These are phyloP conservation scores for Mallotus japonicus DNA, from an alignment of 441 rosid species.

Conservation along the genomic window DNA sequence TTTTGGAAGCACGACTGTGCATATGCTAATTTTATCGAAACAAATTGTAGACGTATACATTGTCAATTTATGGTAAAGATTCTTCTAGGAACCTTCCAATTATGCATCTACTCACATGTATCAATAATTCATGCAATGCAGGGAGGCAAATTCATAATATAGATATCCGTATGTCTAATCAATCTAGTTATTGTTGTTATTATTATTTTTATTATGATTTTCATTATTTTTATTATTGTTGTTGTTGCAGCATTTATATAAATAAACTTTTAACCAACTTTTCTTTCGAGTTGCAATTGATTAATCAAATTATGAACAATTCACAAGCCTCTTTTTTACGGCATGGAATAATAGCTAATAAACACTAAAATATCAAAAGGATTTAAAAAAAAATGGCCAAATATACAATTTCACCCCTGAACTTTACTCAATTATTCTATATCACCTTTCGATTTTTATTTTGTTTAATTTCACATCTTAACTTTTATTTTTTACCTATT, in stretches of 20 bases:
- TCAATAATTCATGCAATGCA: slow-evolving; percentile 35
- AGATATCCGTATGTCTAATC: neutral
- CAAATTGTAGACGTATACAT: neutral
- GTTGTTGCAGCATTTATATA: neutral
- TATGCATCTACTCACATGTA: slow-evolving; percentile 37
- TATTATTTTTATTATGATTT: neutral
- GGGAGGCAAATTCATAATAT: neutral
- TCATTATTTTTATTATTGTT: too few relatives aligned
- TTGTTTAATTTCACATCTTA: too few relatives aligned
- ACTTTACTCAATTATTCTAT: too few relatives aligned
- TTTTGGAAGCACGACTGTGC: neutral
- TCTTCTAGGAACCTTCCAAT: slow-evolving; percentile 41
- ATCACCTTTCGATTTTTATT: too few relatives aligned
- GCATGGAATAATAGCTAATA: neutral
- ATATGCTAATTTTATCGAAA: slow-evolving; percentile 7
- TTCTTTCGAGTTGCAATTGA: too few relatives aligned
- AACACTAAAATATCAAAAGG: neutral
- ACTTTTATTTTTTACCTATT: too few relatives aligned
- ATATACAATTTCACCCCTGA: too few relatives aligned
- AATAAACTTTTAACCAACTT: too few relatives aligned
- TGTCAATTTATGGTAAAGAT: slow-evolving; percentile 23
- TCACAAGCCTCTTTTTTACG: neutral
- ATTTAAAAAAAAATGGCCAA: too few relatives aligned
- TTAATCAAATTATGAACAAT: neutral
- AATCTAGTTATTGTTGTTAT: neutral